Evolutionary conservation across 2,329 filamentous ascomycete genomes (phyloP).

Genomic region (Coleophoma crateriformis): DNA sequence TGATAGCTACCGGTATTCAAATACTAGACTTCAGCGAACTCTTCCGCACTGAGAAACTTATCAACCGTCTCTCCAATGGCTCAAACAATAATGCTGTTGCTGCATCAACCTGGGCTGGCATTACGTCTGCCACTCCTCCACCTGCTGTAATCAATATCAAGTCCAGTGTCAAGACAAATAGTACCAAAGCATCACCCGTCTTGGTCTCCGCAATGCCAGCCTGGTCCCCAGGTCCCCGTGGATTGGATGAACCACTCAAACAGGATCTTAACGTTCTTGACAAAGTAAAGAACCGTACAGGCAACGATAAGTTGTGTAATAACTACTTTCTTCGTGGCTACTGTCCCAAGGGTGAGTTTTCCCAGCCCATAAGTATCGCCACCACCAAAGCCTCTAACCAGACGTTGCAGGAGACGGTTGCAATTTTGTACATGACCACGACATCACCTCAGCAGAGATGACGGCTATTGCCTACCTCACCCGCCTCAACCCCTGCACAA

Average conservation of each 20-base stretch:
- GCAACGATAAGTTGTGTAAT: slow-evolving; percentile 54
- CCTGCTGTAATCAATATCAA: slow-evolving; percentile 11
- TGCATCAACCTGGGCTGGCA: slow-evolving; percentile 23
- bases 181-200: slow-evolving; percentile 3
- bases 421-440: slow-evolving; percentile 51
- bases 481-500: slow-evolving; percentile 51
- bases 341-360: slow-evolving; percentile 38
- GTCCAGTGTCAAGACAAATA: slow-evolving; percentile 5
- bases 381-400: too few species aligned
- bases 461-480: slow-evolving; percentile 50
- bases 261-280: slow-evolving; percentile 43
- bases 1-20: slow-evolving; percentile 39
- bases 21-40: slow-evolving; percentile 42
- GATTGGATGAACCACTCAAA: slow-evolving; percentile 46
- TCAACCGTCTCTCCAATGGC: slow-evolving; percentile 28
- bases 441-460: slow-evolving; percentile 46
- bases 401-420: slow-evolving; percentile 35
- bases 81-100: slow-evolving; percentile 13
- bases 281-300: slow-evolving; percentile 48
- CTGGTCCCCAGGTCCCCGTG: slow-evolving; percentile 52
- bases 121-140: slow-evolving; percentile 21
- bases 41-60: slow-evolving; percentile 49
- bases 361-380: too few species aligned
- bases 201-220: background rate
- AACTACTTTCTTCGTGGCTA: slow-evolving; percentile 54